Base-by-base conservation (phyloP, 163 green algal species). In the Trebouxia gelatinosa region DNA sequence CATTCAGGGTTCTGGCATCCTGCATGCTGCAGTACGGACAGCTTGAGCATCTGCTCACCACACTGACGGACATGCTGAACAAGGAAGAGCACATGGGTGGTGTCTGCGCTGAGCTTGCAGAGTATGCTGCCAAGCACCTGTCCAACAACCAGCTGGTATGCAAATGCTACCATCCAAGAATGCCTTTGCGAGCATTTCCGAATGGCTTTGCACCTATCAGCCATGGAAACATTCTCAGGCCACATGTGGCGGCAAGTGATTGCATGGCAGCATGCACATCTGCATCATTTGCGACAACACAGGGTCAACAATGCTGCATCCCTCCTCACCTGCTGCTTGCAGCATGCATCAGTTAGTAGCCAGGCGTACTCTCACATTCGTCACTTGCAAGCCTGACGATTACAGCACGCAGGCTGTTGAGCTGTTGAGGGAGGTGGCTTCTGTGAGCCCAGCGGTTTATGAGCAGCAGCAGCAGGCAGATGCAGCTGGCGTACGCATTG, bases 61-160 rank as follows among this genome's bases (percentile, higher is more conserved):
- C 68, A 1, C 74, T 95, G 61, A 57, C 92, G 40, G 82, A 92
- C 38, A 29, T 85, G 71, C 80, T 96, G 9, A 86, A 86, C 78
- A 86, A 87, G 78, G 83, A 90, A 68, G 92, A 96, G 77, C 90
- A 94, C 82, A 77, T 91, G 28, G 80, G 90, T 1, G 57, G 31
- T 1, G 43, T 85, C 29, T 65, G 92, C 37, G 89, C 91, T 31
- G 89, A 93, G 35, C 51, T 92, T 2, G 82, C 88, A 23, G 81
- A 82, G 40, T 78, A 80, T 59, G 79, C 80, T 28, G 83, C 87
- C 9, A 35, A 78, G 68, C 57, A 84, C 21, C 84, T 79, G 23
- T 78, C 86, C 28, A 83, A 93, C 72, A 72, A 74, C 48, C 77
- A 83, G 19, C 82, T 95, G 78, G 85, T 87, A 40, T 48, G 26